Percentiles rank a stretch among this genome's conserved stretches.
phyloP scores from a whole-genome alignment of 2,329 filamentous ascomycete genomes.

The Botrytis tulipae region DNA sequence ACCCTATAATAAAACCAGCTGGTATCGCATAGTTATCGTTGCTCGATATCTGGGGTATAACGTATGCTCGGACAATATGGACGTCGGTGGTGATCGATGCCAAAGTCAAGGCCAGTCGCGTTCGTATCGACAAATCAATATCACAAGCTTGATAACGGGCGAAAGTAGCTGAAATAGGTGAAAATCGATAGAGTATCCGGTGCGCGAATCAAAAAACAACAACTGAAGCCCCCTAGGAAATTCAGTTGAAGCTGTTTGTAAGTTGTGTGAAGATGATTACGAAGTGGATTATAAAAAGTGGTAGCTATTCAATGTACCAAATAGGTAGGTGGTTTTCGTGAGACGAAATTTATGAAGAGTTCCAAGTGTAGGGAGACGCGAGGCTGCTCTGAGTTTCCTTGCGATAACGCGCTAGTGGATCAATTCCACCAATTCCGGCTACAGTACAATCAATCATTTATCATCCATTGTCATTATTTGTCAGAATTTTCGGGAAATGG shows the following conservation, averaged over 20 bases:
- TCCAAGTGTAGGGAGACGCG: slow-evolving; percentile 5
- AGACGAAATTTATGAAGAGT: not conserved
- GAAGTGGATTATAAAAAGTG: not conserved
- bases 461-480: not conserved
- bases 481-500: not conserved
- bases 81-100: not conserved
- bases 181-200: not conserved
- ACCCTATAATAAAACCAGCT: not conserved
- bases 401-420: slow-evolving; percentile 12
- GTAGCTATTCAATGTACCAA: not conserved
- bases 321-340: not conserved
- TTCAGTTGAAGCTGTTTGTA: not conserved
- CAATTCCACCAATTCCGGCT: not conserved
- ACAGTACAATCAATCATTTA: not conserved
- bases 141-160: not conserved
- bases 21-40: not conserved
- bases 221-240: too few species aligned
- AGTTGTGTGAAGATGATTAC: not conserved
- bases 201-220: not conserved
- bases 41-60: not conserved
- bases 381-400: not conserved
- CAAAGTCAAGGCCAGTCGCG: not conserved
- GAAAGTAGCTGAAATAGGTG: not conserved
- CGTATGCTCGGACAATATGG: not conserved
- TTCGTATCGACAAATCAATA: not conserved